Base-by-base conservation (phyloP, 2,329 filamentous ascomycete genomes). In the Knoxdaviesia proteae region DNA sequence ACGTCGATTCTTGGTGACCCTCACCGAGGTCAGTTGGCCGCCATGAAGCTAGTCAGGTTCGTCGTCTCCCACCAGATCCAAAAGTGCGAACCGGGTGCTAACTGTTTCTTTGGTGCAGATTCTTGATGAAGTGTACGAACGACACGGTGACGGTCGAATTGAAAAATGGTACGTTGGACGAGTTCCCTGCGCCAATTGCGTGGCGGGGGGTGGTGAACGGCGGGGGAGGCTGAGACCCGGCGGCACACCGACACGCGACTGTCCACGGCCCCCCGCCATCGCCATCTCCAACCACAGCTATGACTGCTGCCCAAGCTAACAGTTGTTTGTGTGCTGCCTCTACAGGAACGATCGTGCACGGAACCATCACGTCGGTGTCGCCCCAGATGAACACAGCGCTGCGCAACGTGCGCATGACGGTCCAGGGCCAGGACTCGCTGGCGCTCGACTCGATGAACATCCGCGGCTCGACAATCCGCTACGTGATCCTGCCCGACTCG, bases 51-150 rank as follows among this genome's bases (percentile, higher is more conserved):
- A 20, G 20, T 20, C 20, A 20, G 20, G 20, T 20, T 20, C 20
- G 20, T 45, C 45, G 47, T 48, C 43, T 49, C 40, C 48, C 49
- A 49, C 50, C 44, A 37, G 47, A 47, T 42, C 48, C 47, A 43
- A 34, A 36, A 7, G 4, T 36, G 34, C 37, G 31, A n/a, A 38
- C 32, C 50, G 46, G 61, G 64, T 61, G 62, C 44, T 47, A 48
- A 38, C 37, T 42, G 11, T 38, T 30, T 43, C 40, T 20, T 20
- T 3, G 20, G 20, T 11, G 11, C 61, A 96, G 90, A 61, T 98
- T 98, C 62, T 70, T 98, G 53, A 96, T 96, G 88, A 98, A 98
- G 71, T 96, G 88, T 63, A 78, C 83, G 62, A 96, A 94, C 63
- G 90, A 98, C 68, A 94, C 90, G 55, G 90, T 96, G 55, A 96